phyloP scores from a whole-genome alignment of 2,329 filamentous ascomycete genomes.

The Didymella lethalis region DNA sequence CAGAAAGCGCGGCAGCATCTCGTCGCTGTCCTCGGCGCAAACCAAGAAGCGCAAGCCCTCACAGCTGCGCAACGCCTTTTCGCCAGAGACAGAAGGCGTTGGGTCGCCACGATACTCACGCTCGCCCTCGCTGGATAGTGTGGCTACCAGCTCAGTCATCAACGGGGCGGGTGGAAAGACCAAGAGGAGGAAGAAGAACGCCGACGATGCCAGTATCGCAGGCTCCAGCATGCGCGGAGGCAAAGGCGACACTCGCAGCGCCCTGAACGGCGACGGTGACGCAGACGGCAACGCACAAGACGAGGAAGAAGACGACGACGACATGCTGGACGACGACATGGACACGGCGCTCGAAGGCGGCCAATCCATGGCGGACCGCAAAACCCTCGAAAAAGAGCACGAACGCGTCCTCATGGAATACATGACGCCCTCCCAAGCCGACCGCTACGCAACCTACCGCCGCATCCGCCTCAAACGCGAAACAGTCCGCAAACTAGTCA shows the following conservation, averaged over 20 bases:
- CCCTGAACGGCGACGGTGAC: constrained; percentile 51
- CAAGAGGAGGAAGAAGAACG: constrained; percentile 58
- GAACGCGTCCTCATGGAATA: constrained; percentile 68
- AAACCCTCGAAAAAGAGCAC: constrained; percentile 72
- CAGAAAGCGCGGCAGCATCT: constrained; percentile 70
- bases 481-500: constrained; percentile 77
- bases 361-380: constrained; percentile 63
- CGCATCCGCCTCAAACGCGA: constrained; percentile 72
- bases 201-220: constrained; percentile 46
- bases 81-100: constrained; percentile 64
- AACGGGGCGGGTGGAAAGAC: constrained; percentile 58
- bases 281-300: constrained; percentile 66
- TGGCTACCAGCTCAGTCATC: constrained; percentile 62
- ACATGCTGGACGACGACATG: constrained; percentile 54
- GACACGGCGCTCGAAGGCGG: constrained; percentile 58
- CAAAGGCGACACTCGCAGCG: constrained; percentile 46
- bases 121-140: constrained; percentile 69
- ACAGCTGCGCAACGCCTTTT: constrained; percentile 80
- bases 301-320: constrained; percentile 66
- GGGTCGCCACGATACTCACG: constrained; percentile 64
- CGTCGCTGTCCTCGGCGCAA: constrained; percentile 55
- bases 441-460: constrained; percentile 75
- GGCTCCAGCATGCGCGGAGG: constrained; percentile 45
- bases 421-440: constrained; percentile 72
- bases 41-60: constrained; percentile 77